Evolutionary conservation across 2,329 filamentous ascomycete species (phyloP).

Genomic region (Clonostachys rhizophaga): DNA sequence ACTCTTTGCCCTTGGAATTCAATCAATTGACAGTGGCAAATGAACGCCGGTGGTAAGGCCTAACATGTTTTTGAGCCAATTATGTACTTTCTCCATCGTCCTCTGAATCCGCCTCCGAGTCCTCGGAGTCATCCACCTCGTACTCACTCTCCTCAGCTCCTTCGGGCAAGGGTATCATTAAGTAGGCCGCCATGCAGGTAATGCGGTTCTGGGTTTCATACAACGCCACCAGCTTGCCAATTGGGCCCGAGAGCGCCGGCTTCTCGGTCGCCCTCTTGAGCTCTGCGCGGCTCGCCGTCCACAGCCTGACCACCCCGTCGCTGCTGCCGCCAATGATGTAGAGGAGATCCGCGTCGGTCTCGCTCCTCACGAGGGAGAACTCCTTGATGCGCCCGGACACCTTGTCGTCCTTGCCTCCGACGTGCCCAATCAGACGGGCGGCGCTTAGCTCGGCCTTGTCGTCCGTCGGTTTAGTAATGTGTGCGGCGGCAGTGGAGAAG

Average conservation of each 20-base stretch:
- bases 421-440: slow-evolving; percentile 66
- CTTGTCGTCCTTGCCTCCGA: slow-evolving; percentile 69
- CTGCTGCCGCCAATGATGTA: slow-evolving; percentile 74
- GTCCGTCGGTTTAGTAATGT: slow-evolving; percentile 30
- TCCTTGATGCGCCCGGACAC: slow-evolving; percentile 79
- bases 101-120: slow-evolving; percentile 28
- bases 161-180: slow-evolving; percentile 70
- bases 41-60: too few relatives aligned
- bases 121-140: slow-evolving; percentile 33
- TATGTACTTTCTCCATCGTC: slow-evolving; percentile 3
- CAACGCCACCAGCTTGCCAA: slow-evolving; percentile 67
- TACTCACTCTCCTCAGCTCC: slow-evolving; percentile 55
- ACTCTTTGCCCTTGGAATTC: too few relatives aligned
- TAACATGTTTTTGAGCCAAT: too few relatives aligned
- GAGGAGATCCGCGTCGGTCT: slow-evolving; percentile 29
- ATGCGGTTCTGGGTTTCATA: slow-evolving; percentile 87
- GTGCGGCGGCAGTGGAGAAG: slow-evolving; percentile 61
- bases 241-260: slow-evolving; percentile 14
- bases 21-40: too few relatives aligned
- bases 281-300: slow-evolving; percentile 36
- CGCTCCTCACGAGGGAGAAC: slow-evolving; percentile 61
- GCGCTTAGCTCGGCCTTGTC: slow-evolving; percentile 37
- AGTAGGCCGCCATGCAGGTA: slow-evolving; percentile 81
- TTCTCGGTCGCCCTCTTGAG: slow-evolving; percentile 8
- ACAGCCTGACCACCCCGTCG: slow-evolving; percentile 79